A percentile compares a stretch with the other conserved stretches of the same genome.
Conservation (phyloP, 768 basidiomycete genomes). For the Mycena filopes region DNA sequence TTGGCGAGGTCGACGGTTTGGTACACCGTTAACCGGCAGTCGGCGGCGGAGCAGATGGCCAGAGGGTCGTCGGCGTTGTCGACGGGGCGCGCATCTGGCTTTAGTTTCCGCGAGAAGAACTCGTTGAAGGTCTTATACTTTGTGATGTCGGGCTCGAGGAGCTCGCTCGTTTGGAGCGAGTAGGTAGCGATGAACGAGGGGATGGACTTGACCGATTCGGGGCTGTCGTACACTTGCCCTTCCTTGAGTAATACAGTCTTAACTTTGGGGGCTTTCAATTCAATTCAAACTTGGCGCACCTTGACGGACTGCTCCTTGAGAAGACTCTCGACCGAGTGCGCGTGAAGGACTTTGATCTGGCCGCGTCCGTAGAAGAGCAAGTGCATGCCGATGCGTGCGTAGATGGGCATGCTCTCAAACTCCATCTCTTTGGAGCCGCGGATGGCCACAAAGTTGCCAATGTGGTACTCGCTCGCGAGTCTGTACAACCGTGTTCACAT, state of each 20-base stretch:
- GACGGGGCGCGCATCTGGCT: conserved; percentile 69
- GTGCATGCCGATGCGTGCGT: conserved; percentile 74
- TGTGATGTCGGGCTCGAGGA: conserved; percentile 69
- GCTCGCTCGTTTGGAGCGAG: conserved; percentile 64
- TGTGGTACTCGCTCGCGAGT: conserved; percentile 61
- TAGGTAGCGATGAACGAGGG: conserved; percentile 68
- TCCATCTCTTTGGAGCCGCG: conserved; percentile 60
- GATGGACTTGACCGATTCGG: conserved; percentile 61
- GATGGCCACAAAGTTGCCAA: conserved; percentile 68
- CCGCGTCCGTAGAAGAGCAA: conserved; percentile 72
- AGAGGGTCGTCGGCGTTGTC: conserved; percentile 61
- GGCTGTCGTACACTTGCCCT: conserved; percentile 66
- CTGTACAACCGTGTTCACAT: not conserved
- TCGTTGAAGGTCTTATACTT: conserved; percentile 80
- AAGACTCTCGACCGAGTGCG: conserved; percentile 57
- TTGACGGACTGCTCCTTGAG: conserved; percentile 66
- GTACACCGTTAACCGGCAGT: conserved; percentile 80
- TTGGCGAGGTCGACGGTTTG: conserved; percentile 65
- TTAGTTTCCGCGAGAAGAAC: conserved; percentile 77
- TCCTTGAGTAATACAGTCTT: conserved; percentile 45
- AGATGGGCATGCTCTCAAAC: conserved; percentile 83
- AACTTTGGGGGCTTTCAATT: conserved; percentile 2
- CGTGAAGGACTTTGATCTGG: conserved; percentile 61
- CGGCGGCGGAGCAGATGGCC: conserved; percentile 73
- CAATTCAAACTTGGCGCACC: conserved; percentile 38